Evolutionary conservation across 73 alveolate species (phyloP).

Genomic region (Tetrahymena malaccensis): DNA sequence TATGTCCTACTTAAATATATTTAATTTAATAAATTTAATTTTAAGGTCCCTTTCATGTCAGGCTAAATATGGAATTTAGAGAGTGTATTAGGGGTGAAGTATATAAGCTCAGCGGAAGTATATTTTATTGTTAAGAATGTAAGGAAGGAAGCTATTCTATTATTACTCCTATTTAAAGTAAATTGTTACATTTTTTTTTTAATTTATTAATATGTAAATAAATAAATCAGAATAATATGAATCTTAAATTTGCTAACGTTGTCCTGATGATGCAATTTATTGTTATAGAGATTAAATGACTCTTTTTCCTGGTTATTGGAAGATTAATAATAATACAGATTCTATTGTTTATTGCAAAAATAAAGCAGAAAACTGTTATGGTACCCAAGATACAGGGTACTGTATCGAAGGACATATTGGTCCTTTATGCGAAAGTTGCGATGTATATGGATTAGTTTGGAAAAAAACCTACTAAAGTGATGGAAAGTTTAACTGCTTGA

Average conservation of each 20-base stretch:
- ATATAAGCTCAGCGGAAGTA: background rate
- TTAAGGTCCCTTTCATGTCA: background rate
- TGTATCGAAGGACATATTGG: constrained; percentile 27
- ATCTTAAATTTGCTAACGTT: background rate
- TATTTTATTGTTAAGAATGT: background rate
- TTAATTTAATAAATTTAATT: background rate
- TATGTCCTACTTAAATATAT: too few relatives aligned
- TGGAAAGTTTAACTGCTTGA: constrained; percentile 7
- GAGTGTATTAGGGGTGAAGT: background rate
- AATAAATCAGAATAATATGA: background rate
- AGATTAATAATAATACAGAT: background rate
- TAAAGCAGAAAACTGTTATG: constrained; percentile 6
- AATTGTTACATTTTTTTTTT: background rate
- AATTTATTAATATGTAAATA: background rate
- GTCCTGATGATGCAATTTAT: background rate
- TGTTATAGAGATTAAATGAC: background rate
- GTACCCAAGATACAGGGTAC: constrained; percentile 2
- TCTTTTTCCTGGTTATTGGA: constrained; percentile 24
- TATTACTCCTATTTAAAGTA: background rate
- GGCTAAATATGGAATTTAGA: background rate
- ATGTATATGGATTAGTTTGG: background rate
- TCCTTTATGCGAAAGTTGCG: constrained; percentile 31
- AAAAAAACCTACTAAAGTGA: background rate
- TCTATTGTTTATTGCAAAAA: constrained; percentile 2
- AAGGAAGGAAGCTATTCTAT: background rate